Percentiles rank a stretch among this genome's conserved stretches.
These are phyloP conservation scores for Erysiphe pulchra DNA, from an alignment of 2,329 filamentous ascomycete genomes.

Conservation along the genomic window DNA sequence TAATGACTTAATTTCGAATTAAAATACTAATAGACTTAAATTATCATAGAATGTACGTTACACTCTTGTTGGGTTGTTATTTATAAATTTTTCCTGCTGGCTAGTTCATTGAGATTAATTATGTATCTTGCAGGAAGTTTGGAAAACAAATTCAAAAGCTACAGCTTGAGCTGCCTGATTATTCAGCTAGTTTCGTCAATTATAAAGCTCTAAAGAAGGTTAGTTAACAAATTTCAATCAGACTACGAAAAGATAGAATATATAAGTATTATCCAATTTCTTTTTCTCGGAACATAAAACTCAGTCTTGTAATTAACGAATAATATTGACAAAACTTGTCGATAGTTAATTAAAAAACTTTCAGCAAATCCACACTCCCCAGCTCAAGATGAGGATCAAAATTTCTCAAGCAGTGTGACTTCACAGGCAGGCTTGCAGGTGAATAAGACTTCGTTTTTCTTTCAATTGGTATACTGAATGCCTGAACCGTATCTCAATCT, in stretches of 20 bases:
- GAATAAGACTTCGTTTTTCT: constrained; percentile 97
- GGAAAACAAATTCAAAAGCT: constrained; percentile 98
- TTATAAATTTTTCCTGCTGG: neutral
- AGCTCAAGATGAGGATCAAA: constrained; percentile 40
- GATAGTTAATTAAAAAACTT: constrained; percentile 90
- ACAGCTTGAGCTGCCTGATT: constrained; percentile 96
- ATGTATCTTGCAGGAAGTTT: constrained; percentile 54
- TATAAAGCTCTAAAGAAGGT: constrained; percentile 99
- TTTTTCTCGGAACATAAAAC: neutral
- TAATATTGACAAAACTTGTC: neutral
- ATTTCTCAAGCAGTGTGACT: constrained; percentile 27
- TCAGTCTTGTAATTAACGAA: neutral
- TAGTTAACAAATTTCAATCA: constrained; percentile 7
- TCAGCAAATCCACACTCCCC: constrained; percentile 70
- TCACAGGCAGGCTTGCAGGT: constrained; percentile 79
- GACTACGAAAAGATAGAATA: neutral
- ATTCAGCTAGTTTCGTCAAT: constrained; percentile 96
- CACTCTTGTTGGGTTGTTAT: constrained; percentile 1
- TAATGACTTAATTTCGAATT: too few relatives aligned
- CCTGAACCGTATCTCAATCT: constrained; percentile 4
- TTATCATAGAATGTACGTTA: neutral
- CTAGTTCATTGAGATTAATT: neutral
- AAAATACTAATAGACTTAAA: neutral
- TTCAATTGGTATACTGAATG: constrained; percentile 47
- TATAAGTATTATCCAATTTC: too few relatives aligned